These are phyloP conservation scores for Verticillium isaacii DNA, from an alignment of 2,329 filamentous ascomycete genomes.

Conservation along the genomic window DNA sequence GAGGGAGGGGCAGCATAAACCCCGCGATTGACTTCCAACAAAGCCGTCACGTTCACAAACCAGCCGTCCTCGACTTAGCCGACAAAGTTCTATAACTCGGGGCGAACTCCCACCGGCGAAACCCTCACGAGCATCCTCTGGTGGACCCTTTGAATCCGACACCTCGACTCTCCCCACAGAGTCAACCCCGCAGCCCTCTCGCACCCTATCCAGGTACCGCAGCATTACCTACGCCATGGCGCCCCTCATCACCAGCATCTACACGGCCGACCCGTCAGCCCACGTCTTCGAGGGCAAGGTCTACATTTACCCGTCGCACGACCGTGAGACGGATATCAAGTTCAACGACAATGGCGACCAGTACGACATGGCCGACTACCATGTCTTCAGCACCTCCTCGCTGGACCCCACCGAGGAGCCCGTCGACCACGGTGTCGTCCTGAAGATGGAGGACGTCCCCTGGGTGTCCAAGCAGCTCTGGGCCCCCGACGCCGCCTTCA, in stretches of 20 bases:
- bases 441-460: conserved; percentile 61
- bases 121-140: not conserved
- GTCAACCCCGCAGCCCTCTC: not conserved
- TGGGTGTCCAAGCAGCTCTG: conserved; percentile 78
- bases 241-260: conserved; percentile 69
- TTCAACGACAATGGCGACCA: conserved; percentile 84
- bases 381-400: conserved; percentile 60
- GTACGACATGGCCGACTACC: conserved; percentile 81
- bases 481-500: conserved; percentile 70
- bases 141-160: not conserved
- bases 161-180: not conserved
- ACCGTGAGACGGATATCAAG: conserved; percentile 67
- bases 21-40: not conserved
- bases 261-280: conserved; percentile 75
- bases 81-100: not conserved
- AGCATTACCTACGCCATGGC: conserved; percentile 25
- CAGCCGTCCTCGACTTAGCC: not conserved
- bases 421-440: conserved; percentile 67
- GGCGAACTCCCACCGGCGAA: not conserved
- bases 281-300: conserved; percentile 72
- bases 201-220: not conserved
- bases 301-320: conserved; percentile 79
- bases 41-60: not conserved
- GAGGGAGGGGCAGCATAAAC: not conserved
- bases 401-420: conserved; percentile 54